These are phyloP conservation scores for Dactylis glomerata DNA, from an alignment of 176 grass and related monocot genomes.

Conservation along the genomic window DNA sequence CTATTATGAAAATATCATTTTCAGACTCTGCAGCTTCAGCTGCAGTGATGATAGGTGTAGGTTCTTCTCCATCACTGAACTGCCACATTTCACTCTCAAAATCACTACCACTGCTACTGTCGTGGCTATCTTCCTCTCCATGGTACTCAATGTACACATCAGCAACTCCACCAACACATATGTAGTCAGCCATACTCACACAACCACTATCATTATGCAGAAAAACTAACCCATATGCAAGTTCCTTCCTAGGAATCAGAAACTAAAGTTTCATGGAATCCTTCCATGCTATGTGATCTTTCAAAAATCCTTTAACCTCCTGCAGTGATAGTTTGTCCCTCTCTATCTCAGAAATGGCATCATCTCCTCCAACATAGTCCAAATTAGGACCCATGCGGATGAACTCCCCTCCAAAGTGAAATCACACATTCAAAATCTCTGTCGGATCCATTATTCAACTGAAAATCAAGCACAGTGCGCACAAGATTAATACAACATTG, in stretches of 20 bases:
- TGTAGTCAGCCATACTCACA: neutral
- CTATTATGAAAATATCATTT: neutral
- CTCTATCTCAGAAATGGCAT: no score
- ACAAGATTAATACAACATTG: no score
- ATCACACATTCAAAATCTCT: no score
- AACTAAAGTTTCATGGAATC: neutral
- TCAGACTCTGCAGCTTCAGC: neutral
- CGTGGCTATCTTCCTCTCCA: neutral
- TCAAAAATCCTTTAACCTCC: neutral
- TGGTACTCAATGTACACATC: neutral
- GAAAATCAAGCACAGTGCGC: no score
- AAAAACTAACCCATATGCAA: neutral
- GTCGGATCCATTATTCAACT: no score
- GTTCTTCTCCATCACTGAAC: neutral
- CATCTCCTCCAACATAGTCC: no score
- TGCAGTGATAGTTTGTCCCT: neutral
- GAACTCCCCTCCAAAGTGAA: no score
- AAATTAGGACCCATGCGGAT: no score
- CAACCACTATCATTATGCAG: neutral
- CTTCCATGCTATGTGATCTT: neutral
- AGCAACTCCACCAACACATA: neutral
- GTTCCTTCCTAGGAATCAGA: neutral
- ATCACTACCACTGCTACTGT: neutral
- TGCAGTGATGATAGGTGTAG: no score
- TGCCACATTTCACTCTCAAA: neutral